Conservation (phyloP, 108 stramenopile genomes). For the Schizochytrium sp. region DNA sequence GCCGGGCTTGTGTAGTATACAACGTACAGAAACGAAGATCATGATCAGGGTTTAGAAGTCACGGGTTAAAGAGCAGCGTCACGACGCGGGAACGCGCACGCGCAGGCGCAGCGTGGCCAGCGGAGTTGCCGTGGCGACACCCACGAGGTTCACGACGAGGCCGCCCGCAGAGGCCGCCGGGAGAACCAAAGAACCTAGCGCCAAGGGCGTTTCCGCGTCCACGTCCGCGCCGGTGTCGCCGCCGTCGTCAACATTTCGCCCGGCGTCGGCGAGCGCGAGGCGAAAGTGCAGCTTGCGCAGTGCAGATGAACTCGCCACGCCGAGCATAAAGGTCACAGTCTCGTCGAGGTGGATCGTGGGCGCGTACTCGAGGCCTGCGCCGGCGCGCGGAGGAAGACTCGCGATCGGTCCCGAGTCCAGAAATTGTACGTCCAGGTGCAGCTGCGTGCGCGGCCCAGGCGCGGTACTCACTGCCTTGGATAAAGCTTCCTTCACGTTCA, state of each 20-base stretch:
- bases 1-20: too few species aligned
- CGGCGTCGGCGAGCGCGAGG: neutral
- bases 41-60: too few species aligned
- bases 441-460: neutral
- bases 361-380: neutral
- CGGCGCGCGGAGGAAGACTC: neutral
- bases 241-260: neutral
- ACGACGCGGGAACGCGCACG: neutral
- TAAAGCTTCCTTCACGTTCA: neutral
- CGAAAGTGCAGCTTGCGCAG: neutral
- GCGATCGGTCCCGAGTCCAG: neutral
- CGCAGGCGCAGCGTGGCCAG: neutral
- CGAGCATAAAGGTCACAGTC: neutral
- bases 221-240: neutral
- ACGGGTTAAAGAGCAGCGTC: too few species aligned
- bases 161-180: neutral
- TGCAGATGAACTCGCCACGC: neutral
- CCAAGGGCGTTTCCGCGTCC: neutral
- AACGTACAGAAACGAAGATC: too few species aligned
- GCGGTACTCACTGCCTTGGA: neutral
- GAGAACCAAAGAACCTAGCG: neutral
- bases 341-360: neutral
- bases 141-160: neutral
- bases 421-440: neutral
- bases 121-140: neutral